phyloP scores from a whole-genome alignment of 768 basidiomycete genomes.

The Podaxis sp. region DNA sequence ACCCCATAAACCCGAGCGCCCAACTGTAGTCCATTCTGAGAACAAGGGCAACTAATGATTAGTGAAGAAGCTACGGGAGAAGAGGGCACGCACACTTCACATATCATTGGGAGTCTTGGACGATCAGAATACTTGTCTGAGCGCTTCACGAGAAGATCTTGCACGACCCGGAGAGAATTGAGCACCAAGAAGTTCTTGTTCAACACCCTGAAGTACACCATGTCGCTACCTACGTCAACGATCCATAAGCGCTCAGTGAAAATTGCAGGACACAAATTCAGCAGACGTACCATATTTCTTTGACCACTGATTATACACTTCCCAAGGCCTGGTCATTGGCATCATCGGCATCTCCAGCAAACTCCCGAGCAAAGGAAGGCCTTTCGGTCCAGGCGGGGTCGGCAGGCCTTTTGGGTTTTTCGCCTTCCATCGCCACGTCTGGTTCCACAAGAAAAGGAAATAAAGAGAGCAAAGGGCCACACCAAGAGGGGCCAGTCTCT shows the following conservation, averaged over 20 bases:
- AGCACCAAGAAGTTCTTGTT: slow-evolving; percentile 14
- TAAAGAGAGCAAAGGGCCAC: background rate
- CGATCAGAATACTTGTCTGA: slow-evolving; percentile 23
- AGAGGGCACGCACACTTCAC: slow-evolving; percentile 22
- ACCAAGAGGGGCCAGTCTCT: background rate
- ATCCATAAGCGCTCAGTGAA: background rate
- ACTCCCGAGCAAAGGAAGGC: slow-evolving; percentile 22
- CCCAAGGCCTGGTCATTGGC: slow-evolving; percentile 22
- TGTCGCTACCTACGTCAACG: background rate
- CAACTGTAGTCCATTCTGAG: slow-evolving; percentile 20
- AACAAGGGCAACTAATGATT: background rate
- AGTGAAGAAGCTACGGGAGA: background rate
- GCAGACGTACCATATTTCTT: slow-evolving; percentile 22
- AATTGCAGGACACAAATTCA: background rate
- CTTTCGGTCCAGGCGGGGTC: slow-evolving; percentile 22
- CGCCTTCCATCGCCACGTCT: background rate
- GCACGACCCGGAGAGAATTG: slow-evolving; percentile 1
- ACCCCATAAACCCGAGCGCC: slow-evolving; percentile 19
- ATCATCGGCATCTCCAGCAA: slow-evolving; percentile 20
- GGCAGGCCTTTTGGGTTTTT: slow-evolving; percentile 12
- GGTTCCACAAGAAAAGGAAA: background rate
- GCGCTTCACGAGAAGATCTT: slow-evolving; percentile 18
- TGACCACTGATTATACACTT: slow-evolving; percentile 22
- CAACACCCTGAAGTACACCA: slow-evolving; percentile 1
- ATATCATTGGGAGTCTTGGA: slow-evolving; percentile 23